Evolutionary conservation across 441 rosid species (phyloP).

Genomic region (Eutrema salsugineum): DNA sequence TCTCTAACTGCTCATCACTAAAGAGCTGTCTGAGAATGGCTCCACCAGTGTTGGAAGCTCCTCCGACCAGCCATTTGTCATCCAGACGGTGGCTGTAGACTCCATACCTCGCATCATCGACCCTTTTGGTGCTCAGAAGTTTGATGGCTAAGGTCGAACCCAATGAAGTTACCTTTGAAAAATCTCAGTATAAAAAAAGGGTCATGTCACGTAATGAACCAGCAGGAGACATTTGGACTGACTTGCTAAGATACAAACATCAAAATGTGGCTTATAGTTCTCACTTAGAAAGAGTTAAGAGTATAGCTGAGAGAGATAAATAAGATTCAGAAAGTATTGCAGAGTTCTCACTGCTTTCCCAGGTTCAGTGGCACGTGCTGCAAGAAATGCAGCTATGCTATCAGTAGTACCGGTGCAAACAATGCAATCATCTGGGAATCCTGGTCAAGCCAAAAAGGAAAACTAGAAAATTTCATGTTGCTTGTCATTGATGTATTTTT

Average conservation of each 20-base stretch:
- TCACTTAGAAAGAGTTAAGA: neutral
- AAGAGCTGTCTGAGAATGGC: conserved; percentile 81
- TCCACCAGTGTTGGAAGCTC: conserved; percentile 98
- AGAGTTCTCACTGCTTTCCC: conserved; percentile 74
- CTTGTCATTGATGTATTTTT: neutral
- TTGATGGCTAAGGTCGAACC: conserved; percentile 94
- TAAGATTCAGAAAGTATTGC: neutral
- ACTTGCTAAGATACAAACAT: neutral
- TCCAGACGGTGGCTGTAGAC: conserved; percentile 95
- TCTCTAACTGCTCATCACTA: conserved; percentile 64
- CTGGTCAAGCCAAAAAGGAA: conserved; percentile 39
- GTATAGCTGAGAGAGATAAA: neutral
- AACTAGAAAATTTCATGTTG: neutral
- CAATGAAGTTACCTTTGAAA: conserved; percentile 78
- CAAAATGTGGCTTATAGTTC: neutral
- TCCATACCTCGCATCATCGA: conserved; percentile 90
- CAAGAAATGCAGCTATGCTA: conserved; percentile 93
- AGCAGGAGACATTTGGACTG: neutral
- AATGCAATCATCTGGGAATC: conserved; percentile 65
- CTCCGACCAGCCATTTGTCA: conserved; percentile 98
- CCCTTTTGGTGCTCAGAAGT: conserved; percentile 70
- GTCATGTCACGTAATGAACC: too few species aligned
- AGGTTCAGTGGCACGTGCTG: conserved; percentile 75
- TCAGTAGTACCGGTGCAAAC: conserved; percentile 90
- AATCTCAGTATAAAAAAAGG: neutral